Percentiles rank a stretch among this genome's conserved stretches.
Evolutionary conservation across 208 protist species (phyloP).

Genomic region (Trichomonas gallinae): DNA sequence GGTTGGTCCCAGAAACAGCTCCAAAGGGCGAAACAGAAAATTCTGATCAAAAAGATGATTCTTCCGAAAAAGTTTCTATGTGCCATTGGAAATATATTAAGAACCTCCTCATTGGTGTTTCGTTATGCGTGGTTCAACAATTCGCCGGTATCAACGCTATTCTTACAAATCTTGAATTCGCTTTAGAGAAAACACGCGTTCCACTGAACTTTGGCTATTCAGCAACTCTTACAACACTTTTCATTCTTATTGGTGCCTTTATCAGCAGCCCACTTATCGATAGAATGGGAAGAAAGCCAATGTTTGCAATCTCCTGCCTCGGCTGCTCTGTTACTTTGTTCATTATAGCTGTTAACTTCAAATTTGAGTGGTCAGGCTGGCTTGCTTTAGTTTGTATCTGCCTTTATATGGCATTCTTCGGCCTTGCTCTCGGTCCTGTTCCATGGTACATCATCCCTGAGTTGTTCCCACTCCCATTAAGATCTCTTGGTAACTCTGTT

Average conservation of each 20-base stretch:
- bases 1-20: too few species aligned
- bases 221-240: background rate
- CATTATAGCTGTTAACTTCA: background rate
- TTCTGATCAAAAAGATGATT: background rate
- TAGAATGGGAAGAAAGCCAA: background rate
- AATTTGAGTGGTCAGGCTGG: background rate
- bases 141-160: slow-evolving; percentile 25
- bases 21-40: too few species aligned
- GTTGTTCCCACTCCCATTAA: background rate
- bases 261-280: background rate
- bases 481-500: background rate
- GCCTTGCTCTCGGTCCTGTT: background rate
- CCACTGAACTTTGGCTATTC: background rate
- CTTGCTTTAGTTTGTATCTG: background rate
- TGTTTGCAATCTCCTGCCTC: background rate
- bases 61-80: background rate
- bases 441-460: slow-evolving; percentile 21
- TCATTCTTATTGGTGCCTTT: background rate
- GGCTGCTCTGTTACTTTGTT: background rate
- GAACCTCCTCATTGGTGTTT: background rate
- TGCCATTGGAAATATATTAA: background rate
- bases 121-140: slow-evolving; percentile 19
- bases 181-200: background rate
- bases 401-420: background rate
- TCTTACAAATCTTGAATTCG: background rate